phyloP scores from a whole-genome alignment of 2,329 filamentous ascomycete species.

The Diaporthe longicolla region DNA sequence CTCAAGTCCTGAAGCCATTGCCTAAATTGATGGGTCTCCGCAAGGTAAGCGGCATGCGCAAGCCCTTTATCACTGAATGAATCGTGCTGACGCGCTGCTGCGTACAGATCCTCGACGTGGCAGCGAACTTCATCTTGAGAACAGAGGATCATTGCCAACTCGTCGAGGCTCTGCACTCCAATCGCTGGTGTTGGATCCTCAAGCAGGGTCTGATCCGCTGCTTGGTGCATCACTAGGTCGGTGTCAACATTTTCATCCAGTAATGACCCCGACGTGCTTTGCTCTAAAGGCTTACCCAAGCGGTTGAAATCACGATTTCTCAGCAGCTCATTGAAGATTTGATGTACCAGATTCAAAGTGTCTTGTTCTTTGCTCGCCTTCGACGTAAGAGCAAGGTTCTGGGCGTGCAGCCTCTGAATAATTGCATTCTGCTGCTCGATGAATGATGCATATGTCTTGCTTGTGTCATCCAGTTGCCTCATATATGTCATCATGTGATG shows the following conservation, averaged over 20 bases:
- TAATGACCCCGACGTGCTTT: no score
- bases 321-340: not conserved
- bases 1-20: not conserved
- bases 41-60: constrained; percentile 16
- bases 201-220: not conserved
- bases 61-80: constrained; percentile 21
- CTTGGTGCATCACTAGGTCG: not conserved
- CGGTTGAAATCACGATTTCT: not conserved
- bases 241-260: not conserved
- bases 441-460: not conserved
- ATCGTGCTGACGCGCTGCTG: not conserved
- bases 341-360: not conserved
- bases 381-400: not conserved
- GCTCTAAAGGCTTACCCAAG: not conserved
- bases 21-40: not conserved
- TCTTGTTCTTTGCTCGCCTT: not conserved
- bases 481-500: not conserved
- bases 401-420: not conserved
- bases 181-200: no score
- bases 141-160: not conserved
- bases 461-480: not conserved
- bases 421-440: not conserved
- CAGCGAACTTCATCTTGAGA: not conserved
- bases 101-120: not conserved
- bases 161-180: not conserved